Evolutionary conservation across 2,329 filamentous ascomycete species (phyloP).

Genomic region (Aspergillus alliaceus): DNA sequence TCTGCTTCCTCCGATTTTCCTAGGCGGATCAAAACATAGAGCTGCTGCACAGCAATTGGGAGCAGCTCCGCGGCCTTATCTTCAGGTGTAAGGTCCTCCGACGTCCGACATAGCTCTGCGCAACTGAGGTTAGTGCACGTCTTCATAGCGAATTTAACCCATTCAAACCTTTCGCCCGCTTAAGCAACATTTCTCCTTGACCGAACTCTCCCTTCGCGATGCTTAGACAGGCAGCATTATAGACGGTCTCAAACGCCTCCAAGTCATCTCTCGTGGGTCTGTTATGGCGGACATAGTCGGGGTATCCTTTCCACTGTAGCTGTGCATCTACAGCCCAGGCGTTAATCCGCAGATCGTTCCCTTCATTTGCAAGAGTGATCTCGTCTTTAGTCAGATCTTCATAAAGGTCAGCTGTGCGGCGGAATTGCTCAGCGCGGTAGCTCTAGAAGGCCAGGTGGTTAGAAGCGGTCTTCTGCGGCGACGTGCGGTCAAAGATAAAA

Average conservation of each 20-base stretch:
- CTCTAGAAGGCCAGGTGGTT: constrained; percentile 20
- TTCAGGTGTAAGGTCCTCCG: constrained; percentile 59
- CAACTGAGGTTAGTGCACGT: not conserved
- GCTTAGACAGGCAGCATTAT: constrained; percentile 64
- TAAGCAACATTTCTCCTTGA: constrained; percentile 59
- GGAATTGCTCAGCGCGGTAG: constrained; percentile 63
- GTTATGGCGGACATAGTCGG: constrained; percentile 52
- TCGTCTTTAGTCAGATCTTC: constrained; percentile 47
- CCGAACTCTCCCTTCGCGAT: constrained; percentile 61
- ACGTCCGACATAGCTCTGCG: constrained; percentile 58
- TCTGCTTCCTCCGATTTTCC: constrained; percentile 59
- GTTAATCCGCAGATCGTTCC: constrained; percentile 63
- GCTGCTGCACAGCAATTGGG: constrained; percentile 61
- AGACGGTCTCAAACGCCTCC: constrained; percentile 64
- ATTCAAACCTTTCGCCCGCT: constrained; percentile 54
- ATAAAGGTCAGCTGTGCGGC: constrained; percentile 56
- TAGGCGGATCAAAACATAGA: constrained; percentile 58
- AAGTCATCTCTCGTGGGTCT: constrained; percentile 59
- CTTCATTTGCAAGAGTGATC: constrained; percentile 47
- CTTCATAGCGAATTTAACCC: not conserved
- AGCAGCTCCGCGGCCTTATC: constrained; percentile 61
- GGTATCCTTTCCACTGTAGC: constrained; percentile 58
- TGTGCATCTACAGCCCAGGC: constrained; percentile 62
- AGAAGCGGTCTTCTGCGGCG: not conserved
- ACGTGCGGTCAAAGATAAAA: not conserved